A percentile compares a stretch with the other conserved stretches of the same genome.
Conservation (phyloP, 2,329 filamentous ascomycete species). For the Thielaviopsis musarum region DNA sequence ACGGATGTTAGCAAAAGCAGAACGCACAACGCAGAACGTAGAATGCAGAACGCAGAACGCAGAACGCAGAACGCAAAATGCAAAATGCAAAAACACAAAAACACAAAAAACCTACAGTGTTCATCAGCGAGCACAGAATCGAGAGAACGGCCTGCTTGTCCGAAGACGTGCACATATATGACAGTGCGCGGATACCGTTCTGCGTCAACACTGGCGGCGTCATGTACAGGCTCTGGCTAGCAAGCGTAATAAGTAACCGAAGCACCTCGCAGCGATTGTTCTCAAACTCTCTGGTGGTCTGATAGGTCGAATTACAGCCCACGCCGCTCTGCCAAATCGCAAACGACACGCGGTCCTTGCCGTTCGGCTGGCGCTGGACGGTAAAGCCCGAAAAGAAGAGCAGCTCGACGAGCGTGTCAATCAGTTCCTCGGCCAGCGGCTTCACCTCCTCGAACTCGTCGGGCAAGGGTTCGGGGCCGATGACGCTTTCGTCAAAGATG, state of each 20-base stretch:
- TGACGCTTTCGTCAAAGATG: conserved; percentile 62
- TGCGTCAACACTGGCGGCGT: conserved; percentile 63
- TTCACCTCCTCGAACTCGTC: conserved; percentile 67
- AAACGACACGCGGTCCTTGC: conserved; percentile 69
- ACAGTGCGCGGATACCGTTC: conserved; percentile 67
- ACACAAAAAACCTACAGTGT: conserved; percentile 49
- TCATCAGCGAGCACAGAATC: conserved; percentile 78
- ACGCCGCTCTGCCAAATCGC: conserved; percentile 98
- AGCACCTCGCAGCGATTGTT: conserved; percentile 84
- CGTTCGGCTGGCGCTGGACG: conserved; percentile 52
- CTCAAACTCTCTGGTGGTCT: conserved; percentile 81
- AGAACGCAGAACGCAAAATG: too few relatives aligned
- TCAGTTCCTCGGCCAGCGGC: conserved; percentile 78
- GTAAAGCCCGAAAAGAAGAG: conserved; percentile 88
- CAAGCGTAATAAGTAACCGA: conserved; percentile 66
- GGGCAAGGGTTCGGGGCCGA: conserved; percentile 24
- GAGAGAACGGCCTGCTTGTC: conserved; percentile 89
- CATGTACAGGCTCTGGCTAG: conserved; percentile 89
- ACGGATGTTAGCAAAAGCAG: neutral
- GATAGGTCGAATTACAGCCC: conserved; percentile 77
- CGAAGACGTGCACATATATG: conserved; percentile 71
- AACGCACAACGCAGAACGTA: too few relatives aligned
- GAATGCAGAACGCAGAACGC: too few relatives aligned
- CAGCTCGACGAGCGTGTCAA: conserved; percentile 76
- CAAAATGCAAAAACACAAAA: too few relatives aligned